Evolutionary conservation across 2,329 filamentous ascomycete species (phyloP).

Genomic region (Rugonectria rugulosa): DNA sequence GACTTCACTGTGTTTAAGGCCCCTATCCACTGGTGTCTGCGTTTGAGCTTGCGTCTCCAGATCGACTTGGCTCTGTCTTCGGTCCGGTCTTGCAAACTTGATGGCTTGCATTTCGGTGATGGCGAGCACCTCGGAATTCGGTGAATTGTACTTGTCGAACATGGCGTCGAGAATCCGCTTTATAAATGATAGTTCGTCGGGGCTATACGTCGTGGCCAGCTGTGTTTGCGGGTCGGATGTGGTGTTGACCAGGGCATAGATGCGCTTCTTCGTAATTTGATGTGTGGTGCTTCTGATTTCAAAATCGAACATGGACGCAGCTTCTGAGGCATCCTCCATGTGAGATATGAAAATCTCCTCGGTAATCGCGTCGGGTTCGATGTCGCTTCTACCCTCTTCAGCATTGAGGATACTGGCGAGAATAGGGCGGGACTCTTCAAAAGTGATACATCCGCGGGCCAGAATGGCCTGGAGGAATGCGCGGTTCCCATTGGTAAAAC

Average conservation of each 20-base stretch:
- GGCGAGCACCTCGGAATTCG: slow-evolving; percentile 82
- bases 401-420: slow-evolving; percentile 78
- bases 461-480: slow-evolving; percentile 93
- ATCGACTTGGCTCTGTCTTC: slow-evolving; percentile 43
- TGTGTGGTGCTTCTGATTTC: slow-evolving; percentile 81
- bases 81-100: slow-evolving; percentile 67
- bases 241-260: slow-evolving; percentile 88
- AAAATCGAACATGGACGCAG: slow-evolving; percentile 81
- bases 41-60: slow-evolving; percentile 41
- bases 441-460: slow-evolving; percentile 78
- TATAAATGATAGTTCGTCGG: slow-evolving; percentile 89
- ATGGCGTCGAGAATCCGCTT: slow-evolving; percentile 89
- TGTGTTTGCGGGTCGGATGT: slow-evolving; percentile 86
- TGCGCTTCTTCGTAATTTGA: slow-evolving; percentile 70
- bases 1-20: slow-evolving; percentile 79
- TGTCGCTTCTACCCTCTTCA: slow-evolving; percentile 48
- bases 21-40: slow-evolving; percentile 53
- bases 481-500: slow-evolving; percentile 72
- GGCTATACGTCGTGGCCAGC: slow-evolving; percentile 78
- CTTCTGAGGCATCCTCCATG: slow-evolving; percentile 73
- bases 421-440: slow-evolving; percentile 74
- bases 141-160: slow-evolving; percentile 88
- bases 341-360: slow-evolving; percentile 72
- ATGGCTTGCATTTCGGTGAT: slow-evolving; percentile 81
- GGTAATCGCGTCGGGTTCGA: slow-evolving; percentile 69